Evolutionary conservation across 108 stramenopile species (phyloP).

Genomic region (Epithemia pelagica): DNA sequence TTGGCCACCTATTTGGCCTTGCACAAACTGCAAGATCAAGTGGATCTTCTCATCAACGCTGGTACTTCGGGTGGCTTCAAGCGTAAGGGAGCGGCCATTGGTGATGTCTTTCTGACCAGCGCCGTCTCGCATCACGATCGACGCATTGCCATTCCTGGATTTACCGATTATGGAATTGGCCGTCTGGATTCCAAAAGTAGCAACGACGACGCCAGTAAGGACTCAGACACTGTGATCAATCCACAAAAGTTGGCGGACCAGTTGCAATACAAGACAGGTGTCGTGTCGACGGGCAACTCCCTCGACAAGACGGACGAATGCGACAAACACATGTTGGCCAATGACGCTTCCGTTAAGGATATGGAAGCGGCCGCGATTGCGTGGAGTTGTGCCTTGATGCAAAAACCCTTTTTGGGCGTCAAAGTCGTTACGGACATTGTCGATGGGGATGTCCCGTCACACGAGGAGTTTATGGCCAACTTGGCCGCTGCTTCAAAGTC

Average conservation of each 20-base stretch:
- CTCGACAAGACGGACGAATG: slow-evolving; percentile 82
- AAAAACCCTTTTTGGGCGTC: slow-evolving; percentile 82
- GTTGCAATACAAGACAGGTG: slow-evolving; percentile 69
- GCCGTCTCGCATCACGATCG: slow-evolving; percentile 92
- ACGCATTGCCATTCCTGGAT: slow-evolving; percentile 94
- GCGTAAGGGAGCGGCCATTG: slow-evolving; percentile 84
- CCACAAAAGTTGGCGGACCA: slow-evolving; percentile 21
- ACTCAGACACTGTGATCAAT: slow-evolving; percentile 2
- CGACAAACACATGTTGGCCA: slow-evolving; percentile 66
- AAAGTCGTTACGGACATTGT: slow-evolving; percentile 98
- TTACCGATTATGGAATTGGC: slow-evolving; percentile 81
- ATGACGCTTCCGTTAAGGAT: slow-evolving; percentile 91
- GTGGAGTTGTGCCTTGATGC: slow-evolving; percentile 68
- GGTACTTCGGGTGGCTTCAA: slow-evolving; percentile 96
- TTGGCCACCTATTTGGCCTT: slow-evolving; percentile 78
- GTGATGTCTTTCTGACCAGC: slow-evolving; percentile 87
- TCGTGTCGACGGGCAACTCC: slow-evolving; percentile 90
- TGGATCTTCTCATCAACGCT: slow-evolving; percentile 74
- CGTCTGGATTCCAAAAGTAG: slow-evolving; percentile 31
- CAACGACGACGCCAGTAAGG: not conserved
- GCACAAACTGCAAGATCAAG: slow-evolving; percentile 32
- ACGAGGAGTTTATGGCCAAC: slow-evolving; percentile 96
- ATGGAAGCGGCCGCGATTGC: slow-evolving; percentile 98
- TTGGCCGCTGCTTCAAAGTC: slow-evolving; percentile 73
- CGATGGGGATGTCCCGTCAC: slow-evolving; percentile 77